Percentiles rank a stretch among this genome's conserved stretches.
Evolutionary conservation across 179 eudicot species (phyloP).

Genomic region (Actinidia chinensis): DNA sequence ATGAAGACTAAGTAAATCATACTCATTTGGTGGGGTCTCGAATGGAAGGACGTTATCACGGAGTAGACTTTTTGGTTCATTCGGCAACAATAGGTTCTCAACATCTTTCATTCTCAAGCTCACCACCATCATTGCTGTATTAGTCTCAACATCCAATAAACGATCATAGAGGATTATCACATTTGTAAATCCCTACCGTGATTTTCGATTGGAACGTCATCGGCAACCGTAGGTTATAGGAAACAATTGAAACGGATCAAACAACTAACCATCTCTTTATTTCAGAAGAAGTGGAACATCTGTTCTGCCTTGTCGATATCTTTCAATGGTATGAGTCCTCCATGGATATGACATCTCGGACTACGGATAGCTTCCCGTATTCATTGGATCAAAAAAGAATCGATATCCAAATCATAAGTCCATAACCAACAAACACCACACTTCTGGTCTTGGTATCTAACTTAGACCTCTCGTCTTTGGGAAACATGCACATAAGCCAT

Average conservation of each 20-base stretch:
- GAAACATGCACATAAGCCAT: constrained; percentile 23
- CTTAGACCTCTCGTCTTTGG: constrained; percentile 19
- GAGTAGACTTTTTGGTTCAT: neutral
- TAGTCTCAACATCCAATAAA: no score
- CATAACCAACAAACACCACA: constrained; percentile 17
- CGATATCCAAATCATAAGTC: neutral
- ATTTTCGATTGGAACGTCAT: no score
- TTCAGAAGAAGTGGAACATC: neutral
- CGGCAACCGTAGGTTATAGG: no score
- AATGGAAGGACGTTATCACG: neutral
- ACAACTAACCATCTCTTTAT: neutral
- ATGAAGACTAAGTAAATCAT: constrained; percentile 16
- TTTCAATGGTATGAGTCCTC: neutral
- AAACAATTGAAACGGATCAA: neutral
- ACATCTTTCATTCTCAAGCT: neutral
- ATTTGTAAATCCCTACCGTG: neutral
- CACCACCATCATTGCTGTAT: no score
- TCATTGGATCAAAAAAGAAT: neutral
- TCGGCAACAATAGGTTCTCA: neutral
- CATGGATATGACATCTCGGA: no score
- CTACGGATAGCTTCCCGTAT: neutral
- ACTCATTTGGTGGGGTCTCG: constrained; percentile 6
- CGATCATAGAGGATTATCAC: neutral
- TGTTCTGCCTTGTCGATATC: neutral
- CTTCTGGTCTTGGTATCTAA: neutral